A percentile compares a stretch with the other conserved stretches of the same genome.
phyloP scores from a whole-genome alignment of 305 asterid genomes.

The Fraxinus baroniana region DNA sequence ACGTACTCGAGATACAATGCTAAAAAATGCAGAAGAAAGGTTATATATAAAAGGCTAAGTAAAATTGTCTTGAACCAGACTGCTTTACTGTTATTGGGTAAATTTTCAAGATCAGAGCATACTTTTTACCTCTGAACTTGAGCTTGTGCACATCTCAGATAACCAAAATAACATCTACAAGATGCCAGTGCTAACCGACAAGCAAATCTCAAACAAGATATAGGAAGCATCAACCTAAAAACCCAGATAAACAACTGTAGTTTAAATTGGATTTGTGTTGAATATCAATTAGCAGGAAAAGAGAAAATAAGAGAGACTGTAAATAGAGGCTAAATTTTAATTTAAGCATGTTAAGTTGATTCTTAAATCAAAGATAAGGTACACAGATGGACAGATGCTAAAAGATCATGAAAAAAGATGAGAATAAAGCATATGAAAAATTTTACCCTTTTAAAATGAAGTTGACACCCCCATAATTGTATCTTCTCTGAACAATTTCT shows the following conservation, averaged over 20 bases:
- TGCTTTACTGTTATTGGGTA: not conserved
- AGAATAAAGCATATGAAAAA: slow-evolving; percentile 2
- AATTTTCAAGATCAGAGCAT: slow-evolving; percentile 2
- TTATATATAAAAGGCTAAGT: slow-evolving; percentile 12
- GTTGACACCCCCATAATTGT: slow-evolving; percentile 50
- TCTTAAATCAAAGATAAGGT: not conserved
- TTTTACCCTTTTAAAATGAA: slow-evolving; percentile 78
- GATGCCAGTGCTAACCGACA: slow-evolving; percentile 53
- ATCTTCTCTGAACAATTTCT: slow-evolving; percentile 49
- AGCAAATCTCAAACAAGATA: slow-evolving; percentile 50
- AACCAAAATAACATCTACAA: slow-evolving; percentile 49
- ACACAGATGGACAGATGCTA: not conserved
- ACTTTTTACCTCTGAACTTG: slow-evolving; percentile 50
- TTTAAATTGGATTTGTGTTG: slow-evolving; percentile 12
- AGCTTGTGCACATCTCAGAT: slow-evolving; percentile 45
- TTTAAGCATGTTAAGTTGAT: not conserved
- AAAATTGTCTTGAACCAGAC: slow-evolving; percentile 4
- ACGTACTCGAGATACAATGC: slow-evolving; percentile 50
- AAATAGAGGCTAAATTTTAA: not conserved
- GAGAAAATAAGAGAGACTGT: not conserved
- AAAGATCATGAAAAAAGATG: slow-evolving; percentile 17
- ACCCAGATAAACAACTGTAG: slow-evolving; percentile 19
- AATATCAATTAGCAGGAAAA: not conserved
- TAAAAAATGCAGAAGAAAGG: slow-evolving; percentile 26
- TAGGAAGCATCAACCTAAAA: slow-evolving; percentile 74